Percentiles rank a stretch among this genome's conserved stretches.
These are phyloP conservation scores for Cardiospermum halicacabum DNA, from an alignment of 345 rosid genomes.

Conservation along the genomic window DNA sequence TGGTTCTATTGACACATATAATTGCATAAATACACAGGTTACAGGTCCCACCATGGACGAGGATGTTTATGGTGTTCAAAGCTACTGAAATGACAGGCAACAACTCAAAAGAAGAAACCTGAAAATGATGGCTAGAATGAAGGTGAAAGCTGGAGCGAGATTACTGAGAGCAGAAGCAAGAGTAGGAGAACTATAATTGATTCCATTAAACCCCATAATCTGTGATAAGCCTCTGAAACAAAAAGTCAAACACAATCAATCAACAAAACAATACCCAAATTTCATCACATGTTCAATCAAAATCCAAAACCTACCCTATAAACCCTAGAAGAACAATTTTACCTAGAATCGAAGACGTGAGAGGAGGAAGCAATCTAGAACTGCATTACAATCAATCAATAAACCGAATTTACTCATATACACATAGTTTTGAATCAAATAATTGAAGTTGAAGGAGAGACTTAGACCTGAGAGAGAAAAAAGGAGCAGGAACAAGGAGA, in stretches of 20 bases:
- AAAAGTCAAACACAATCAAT: too few relatives aligned
- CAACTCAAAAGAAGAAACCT: conserved; percentile 32
- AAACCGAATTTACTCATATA: too few relatives aligned
- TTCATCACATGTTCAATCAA: too few relatives aligned
- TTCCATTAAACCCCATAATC: conserved; percentile 83
- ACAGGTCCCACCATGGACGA: too few relatives aligned
- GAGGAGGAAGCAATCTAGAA: conserved; percentile 68
- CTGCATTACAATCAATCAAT: too few relatives aligned
- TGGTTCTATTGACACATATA: too few relatives aligned
- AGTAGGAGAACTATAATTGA: conserved; percentile 71
- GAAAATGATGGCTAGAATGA: conserved; percentile 75
- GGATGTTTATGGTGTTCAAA: too few relatives aligned
- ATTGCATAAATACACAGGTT: too few relatives aligned
- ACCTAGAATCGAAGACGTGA: conserved; percentile 51
- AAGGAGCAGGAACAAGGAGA: conserved; percentile 75
- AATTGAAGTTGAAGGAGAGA: too few relatives aligned
- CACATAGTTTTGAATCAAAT: too few relatives aligned
- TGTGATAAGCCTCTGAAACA: conserved; percentile 61
- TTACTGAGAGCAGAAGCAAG: conserved; percentile 95
- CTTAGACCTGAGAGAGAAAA: conserved; percentile 70
- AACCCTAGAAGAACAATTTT: conserved; percentile 73
- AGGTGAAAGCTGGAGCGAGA: conserved; percentile 92
- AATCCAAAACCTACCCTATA: conserved; percentile 49
- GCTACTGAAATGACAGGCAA: too few relatives aligned
- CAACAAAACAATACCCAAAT: too few relatives aligned